Evolutionary conservation across 2,329 filamentous ascomycete species (phyloP).

Genomic region (Sordariomycetes sp.): DNA sequence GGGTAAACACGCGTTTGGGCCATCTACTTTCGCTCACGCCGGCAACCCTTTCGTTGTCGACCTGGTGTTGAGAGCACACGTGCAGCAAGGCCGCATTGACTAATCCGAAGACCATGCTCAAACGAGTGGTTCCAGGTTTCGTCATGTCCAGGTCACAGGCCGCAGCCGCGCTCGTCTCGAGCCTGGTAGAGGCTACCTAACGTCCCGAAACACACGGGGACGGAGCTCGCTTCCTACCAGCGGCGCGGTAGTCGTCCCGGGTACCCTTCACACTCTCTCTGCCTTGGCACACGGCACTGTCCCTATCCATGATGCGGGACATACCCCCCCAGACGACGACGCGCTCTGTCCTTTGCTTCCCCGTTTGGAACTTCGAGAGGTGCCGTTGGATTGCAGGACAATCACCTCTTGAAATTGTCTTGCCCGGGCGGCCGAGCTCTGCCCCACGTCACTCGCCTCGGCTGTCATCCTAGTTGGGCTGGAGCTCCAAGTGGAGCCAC

Average conservation of each 20-base stretch:
- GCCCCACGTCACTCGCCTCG: no score
- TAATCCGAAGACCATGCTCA: neutral
- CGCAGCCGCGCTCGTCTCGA: neutral
- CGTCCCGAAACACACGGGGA: no score
- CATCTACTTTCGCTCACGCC: neutral
- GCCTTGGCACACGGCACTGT: no score
- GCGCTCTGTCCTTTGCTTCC: no score
- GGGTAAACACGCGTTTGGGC: neutral
- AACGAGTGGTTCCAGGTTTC: neutral
- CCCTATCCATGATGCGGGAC: no score
- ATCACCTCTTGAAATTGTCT: neutral
- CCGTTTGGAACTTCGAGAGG: no score
- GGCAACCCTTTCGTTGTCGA: neutral
- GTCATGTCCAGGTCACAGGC: neutral
- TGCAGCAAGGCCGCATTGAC: neutral
- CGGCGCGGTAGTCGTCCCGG: no score
- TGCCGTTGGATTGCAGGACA: no score
- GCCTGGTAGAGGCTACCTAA: neutral
- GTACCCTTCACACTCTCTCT: no score
- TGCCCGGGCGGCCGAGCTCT: neutral
- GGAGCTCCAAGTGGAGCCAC: neutral
- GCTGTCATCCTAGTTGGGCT: neutral
- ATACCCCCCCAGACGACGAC: no score
- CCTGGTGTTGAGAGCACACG: neutral
- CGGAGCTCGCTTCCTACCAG: no score